Conservation (phyloP, 2,329 filamentous ascomycete genomes). For the Kalmusia sp. region DNA sequence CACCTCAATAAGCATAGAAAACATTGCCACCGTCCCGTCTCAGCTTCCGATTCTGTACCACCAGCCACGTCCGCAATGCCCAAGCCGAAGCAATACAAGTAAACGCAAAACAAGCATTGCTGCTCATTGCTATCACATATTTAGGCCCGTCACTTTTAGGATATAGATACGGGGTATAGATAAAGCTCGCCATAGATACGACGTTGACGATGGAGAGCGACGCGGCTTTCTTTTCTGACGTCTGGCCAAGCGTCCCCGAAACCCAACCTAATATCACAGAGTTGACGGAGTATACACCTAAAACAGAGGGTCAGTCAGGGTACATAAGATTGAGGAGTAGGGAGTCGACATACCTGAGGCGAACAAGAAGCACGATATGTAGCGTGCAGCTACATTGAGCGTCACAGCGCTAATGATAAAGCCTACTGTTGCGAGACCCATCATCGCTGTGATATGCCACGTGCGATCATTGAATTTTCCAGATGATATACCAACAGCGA, state of each 20-base stretch:
- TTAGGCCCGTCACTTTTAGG: conserved; percentile 27
- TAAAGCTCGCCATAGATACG: conserved; percentile 48
- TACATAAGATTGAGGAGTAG: background rate
- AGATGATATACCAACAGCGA: conserved; percentile 43
- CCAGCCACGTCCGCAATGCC: background rate
- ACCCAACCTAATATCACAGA: conserved; percentile 50
- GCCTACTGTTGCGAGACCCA: conserved; percentile 44
- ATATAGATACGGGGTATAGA: conserved; percentile 53
- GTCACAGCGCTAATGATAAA: conserved; percentile 47
- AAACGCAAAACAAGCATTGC: conserved; percentile 26
- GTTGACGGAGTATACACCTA: conserved; percentile 31
- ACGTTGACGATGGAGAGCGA: conserved; percentile 53
- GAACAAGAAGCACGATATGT: conserved; percentile 36
- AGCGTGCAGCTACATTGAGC: conserved; percentile 43
- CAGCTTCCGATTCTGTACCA: conserved; percentile 1
- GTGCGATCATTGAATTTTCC: conserved; percentile 49
- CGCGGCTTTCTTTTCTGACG: conserved; percentile 53
- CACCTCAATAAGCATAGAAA: background rate
- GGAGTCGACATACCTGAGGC: conserved; percentile 22
- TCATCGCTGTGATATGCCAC: conserved; percentile 49
- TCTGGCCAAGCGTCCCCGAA: conserved; percentile 50
- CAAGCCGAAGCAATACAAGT: background rate
- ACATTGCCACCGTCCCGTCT: background rate
- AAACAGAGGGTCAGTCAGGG: background rate
- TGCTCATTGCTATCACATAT: conserved; percentile 29